Conservation (phyloP, 2,329 filamentous ascomycete species). For the Colletotrichum tropicale region DNA sequence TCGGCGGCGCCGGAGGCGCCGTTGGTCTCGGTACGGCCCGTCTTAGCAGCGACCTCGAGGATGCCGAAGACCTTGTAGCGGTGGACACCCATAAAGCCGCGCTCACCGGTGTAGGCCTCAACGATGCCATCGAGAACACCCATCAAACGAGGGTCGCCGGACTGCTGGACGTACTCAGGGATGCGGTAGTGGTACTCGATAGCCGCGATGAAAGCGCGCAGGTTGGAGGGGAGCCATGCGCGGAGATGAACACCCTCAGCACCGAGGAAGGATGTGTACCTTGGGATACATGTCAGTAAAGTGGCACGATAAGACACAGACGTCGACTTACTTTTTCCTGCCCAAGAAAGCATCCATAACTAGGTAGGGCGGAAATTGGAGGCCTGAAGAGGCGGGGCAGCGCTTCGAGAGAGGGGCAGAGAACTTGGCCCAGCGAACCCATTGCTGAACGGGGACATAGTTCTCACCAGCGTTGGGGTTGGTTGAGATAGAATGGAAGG, state of each 20-base stretch:
- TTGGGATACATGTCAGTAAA: neutral
- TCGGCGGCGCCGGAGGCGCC: conserved; percentile 51
- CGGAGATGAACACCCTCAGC: conserved; percentile 56
- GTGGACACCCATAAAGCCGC: conserved; percentile 61
- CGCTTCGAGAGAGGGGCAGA: conserved; percentile 53
- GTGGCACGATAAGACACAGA: rapidly evolving
- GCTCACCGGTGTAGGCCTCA: conserved; percentile 58
- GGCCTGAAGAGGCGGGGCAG: conserved; percentile 53
- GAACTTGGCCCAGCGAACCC: conserved; percentile 56
- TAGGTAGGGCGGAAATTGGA: conserved; percentile 57
- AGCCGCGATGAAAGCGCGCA: conserved; percentile 58
- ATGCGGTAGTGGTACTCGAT: conserved; percentile 59
- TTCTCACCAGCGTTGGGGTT: conserved; percentile 57
- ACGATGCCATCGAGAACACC: conserved; percentile 59
- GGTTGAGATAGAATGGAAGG: conserved; percentile 58
- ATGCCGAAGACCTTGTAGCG: conserved; percentile 62
- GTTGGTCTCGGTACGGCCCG: conserved; percentile 56
- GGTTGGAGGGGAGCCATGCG: conserved; percentile 58
- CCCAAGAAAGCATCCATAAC: conserved; percentile 61
- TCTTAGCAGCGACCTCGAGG: conserved; percentile 59
- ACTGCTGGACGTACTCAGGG: conserved; percentile 55
- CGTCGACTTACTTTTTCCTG: conserved; percentile 39
- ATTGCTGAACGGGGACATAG: conserved; percentile 51
- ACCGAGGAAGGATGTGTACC: conserved; percentile 55
- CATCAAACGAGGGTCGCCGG: conserved; percentile 52